These are phyloP conservation scores for Phaeosphaeriaceae sp. DNA, from an alignment of 2,329 filamentous ascomycete genomes.

Conservation along the genomic window DNA sequence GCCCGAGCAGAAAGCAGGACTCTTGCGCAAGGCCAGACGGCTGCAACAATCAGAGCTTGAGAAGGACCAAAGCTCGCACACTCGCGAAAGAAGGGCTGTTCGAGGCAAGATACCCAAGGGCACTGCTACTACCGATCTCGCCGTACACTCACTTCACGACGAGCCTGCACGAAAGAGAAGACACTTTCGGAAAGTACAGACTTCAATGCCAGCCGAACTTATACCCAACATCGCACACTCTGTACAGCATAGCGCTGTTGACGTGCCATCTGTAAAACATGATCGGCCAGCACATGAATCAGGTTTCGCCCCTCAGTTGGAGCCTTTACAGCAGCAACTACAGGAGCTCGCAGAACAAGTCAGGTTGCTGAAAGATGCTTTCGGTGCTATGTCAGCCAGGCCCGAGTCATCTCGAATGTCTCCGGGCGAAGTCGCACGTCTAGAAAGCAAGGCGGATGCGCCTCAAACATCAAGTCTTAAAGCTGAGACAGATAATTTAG, in stretches of 20 bases:
- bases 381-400: slow-evolving; percentile 4
- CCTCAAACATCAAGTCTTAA: not conserved
- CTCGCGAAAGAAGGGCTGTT: not conserved
- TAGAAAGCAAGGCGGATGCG: not conserved
- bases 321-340: slow-evolving; percentile 16
- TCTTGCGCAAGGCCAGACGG: not conserved
- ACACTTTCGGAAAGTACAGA: not conserved
- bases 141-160: not conserved
- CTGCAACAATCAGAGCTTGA: not conserved
- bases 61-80: not conserved
- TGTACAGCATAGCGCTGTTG: not conserved
- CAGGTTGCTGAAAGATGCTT: slow-evolving; percentile 15
- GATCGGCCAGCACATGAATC: not conserved
- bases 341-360: slow-evolving; percentile 24
- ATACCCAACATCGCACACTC: not conserved
- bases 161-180: not conserved
- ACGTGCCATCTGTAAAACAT: not conserved
- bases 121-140: not conserved
- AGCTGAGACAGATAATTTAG: not conserved
- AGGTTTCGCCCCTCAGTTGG: not conserved
- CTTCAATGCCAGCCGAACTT: not conserved
- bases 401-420: not conserved
- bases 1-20: not conserved
- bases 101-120: not conserved
- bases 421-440: not conserved